These are phyloP conservation scores for Silene noctiflora DNA, from an alignment of 179 eudicot species.

Conservation along the genomic window DNA sequence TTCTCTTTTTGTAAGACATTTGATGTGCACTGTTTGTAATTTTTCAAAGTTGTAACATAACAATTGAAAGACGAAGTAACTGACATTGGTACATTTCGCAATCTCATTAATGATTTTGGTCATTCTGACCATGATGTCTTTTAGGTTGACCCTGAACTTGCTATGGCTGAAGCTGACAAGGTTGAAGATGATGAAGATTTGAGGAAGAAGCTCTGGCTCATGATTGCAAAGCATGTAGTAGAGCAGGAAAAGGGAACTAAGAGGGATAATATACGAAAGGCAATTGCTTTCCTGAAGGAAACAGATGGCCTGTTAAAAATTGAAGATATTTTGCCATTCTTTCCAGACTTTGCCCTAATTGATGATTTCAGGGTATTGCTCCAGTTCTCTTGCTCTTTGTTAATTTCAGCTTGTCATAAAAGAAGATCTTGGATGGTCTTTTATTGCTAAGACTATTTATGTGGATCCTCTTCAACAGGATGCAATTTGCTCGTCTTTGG, in stretches of 20 bases:
- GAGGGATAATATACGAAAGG: slow-evolving; percentile 96
- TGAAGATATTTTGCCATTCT: slow-evolving; percentile 96
- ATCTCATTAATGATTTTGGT: neutral
- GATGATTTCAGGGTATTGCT: slow-evolving; percentile 90
- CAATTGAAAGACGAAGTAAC: neutral
- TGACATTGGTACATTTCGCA: neutral
- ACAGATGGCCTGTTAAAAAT: slow-evolving; percentile 93
- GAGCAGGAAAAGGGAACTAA: slow-evolving; percentile 96
- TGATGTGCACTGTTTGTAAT: neutral
- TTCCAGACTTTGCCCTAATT: slow-evolving; percentile 91
- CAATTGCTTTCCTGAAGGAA: slow-evolving; percentile 95
- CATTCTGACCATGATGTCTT: slow-evolving; percentile 23
- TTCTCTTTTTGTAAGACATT: neutral
- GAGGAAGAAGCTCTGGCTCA: slow-evolving; percentile 93
- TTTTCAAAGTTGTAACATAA: neutral
- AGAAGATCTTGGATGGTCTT: neutral
- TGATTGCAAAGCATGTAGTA: slow-evolving; percentile 98
- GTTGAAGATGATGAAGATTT: slow-evolving; percentile 99
- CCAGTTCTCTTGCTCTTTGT: slow-evolving; percentile 2
- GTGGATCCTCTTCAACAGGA: slow-evolving; percentile 50
- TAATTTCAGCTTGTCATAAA: neutral
- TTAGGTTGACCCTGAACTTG: slow-evolving; percentile 97
- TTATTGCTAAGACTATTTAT: slow-evolving; percentile 10
- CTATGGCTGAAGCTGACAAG: slow-evolving; percentile 99
- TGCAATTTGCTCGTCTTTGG: slow-evolving; percentile 93